Base-by-base conservation (phyloP, 495 filamentous ascomycete species). In the Penicillium riverlandense region DNA sequence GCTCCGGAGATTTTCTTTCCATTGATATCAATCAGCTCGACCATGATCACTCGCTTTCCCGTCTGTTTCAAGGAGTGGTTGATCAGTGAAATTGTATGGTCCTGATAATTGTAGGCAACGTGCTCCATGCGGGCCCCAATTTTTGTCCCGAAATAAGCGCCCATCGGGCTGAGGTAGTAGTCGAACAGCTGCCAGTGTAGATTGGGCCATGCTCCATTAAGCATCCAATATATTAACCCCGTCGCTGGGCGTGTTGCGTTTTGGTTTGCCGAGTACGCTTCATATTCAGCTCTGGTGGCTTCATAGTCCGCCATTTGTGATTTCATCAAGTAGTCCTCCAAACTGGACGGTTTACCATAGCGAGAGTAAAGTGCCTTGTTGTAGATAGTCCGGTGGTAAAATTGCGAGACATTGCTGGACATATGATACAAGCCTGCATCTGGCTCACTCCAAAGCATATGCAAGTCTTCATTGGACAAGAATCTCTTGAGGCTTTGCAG, bases 181-280 rank as follows among this genome's bases (percentile, higher is more conserved):
- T 84, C 80, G 55, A 82, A 81, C 2, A 84, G 51, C 43, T 80
- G 77, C 80, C 82, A 85, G 53, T 84, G 80, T 32, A 84, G 62
- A 35, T 68, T 76, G 8, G 82, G 80, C 74, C 79, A 84, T 0
- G 80, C 80, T 38, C 72, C 73, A 45, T 80, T 83, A 47, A 82
- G 49, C 82, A 84, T 85, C 82, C 82, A 84, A 59, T 85, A 85
- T 6, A 85, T 72, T 2, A 77, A 13, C 0, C 82, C 80, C 0
- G 79, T 83, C 0, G 82, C 77, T 3, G 78, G 72, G 0, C 72
- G 61, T 5, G 63, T 54, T 0, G 69, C 71, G 45, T 58, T 77
- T 63, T 77, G 79, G 0, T 67, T 60, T 11, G 71, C 61, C 0
- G 68, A 62, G 44, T 73, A 82, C 0, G 63, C 78, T 50, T 85